Percentiles rank a stretch among this genome's conserved stretches.
These are phyloP conservation scores for Nephelium lappaceum DNA, from an alignment of 345 rosid species.

Conservation along the genomic window DNA sequence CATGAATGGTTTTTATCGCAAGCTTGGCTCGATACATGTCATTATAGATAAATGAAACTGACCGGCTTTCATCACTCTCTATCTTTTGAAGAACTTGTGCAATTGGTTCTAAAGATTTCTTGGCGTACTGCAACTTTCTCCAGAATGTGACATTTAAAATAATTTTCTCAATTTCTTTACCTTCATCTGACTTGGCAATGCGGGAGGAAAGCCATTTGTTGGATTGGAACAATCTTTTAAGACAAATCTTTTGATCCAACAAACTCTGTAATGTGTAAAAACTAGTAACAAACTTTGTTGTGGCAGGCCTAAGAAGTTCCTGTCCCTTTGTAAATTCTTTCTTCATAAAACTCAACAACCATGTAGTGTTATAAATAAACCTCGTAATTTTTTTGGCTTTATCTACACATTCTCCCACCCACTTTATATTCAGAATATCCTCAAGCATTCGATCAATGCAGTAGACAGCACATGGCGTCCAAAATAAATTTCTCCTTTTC, in stretches of 20 bases:
- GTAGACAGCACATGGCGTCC: conserved; percentile 77
- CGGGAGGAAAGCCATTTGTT: conserved; percentile 63
- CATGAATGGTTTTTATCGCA: conserved; percentile 59
- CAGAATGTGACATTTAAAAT: conserved; percentile 61
- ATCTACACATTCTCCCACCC: conserved; percentile 64
- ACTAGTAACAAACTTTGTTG: conserved; percentile 48
- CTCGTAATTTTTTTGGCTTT: conserved; percentile 66
- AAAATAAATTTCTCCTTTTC: conserved; percentile 67
- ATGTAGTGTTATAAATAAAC: conserved; percentile 56
- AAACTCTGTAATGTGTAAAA: conserved; percentile 61
- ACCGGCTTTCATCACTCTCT: conserved; percentile 41
- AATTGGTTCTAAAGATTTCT: conserved; percentile 70
- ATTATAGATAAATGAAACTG: conserved; percentile 57
- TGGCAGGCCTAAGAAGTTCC: conserved; percentile 67
- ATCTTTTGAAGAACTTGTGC: conserved; percentile 61
- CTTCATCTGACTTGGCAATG: conserved; percentile 54
- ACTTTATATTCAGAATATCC: conserved; percentile 59
- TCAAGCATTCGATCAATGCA: conserved; percentile 69
- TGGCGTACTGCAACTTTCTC: conserved; percentile 67
- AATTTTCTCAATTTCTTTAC: conserved; percentile 64
- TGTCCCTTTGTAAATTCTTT: conserved; percentile 63
- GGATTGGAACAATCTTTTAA: conserved; percentile 73
- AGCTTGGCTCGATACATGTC: conserved; percentile 64
- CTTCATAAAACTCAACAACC: conserved; percentile 68
- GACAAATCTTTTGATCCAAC: conserved; percentile 58